Evolutionary conservation across 2,329 filamentous ascomycete species (phyloP).

Genomic region (Epichloe sp.): DNA sequence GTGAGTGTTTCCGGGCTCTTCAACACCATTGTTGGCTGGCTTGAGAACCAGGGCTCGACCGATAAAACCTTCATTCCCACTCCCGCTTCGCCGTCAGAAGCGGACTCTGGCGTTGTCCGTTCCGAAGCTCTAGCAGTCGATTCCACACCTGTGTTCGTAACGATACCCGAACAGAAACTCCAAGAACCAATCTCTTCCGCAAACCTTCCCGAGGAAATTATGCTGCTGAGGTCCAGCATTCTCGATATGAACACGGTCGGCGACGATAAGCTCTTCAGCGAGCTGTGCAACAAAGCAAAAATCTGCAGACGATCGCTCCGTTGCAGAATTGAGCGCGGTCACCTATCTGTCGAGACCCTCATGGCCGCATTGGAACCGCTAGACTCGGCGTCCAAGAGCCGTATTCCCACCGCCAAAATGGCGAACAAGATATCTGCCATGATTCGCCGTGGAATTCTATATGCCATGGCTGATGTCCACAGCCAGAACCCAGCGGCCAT

Average conservation of each 20-base stretch:
- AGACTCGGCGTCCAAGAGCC: slow-evolving; percentile 7
- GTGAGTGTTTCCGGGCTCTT: slow-evolving; percentile 11
- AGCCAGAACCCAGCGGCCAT: not conserved
- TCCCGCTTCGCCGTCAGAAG: not conserved
- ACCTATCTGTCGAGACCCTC: slow-evolving; percentile 7
- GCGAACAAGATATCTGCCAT: slow-evolving; percentile 9
- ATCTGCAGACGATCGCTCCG: slow-evolving; percentile 8
- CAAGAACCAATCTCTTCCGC: not conserved
- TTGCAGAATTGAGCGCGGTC: slow-evolving; percentile 6
- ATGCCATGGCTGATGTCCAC: slow-evolving; percentile 7
- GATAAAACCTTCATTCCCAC: slow-evolving; percentile 10
- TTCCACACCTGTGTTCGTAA: not conserved
- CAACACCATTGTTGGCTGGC: slow-evolving; percentile 17
- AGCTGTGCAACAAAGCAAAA: not conserved
- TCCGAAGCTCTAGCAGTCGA: slow-evolving; percentile 4
- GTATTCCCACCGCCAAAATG: slow-evolving; percentile 5
- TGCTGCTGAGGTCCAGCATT: slow-evolving; percentile 7
- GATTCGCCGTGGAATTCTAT: slow-evolving; percentile 10
- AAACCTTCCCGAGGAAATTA: slow-evolving; percentile 7
- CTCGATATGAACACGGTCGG: not conserved
- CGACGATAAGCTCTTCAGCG: slow-evolving; percentile 5
- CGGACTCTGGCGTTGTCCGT: not conserved
- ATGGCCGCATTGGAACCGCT: slow-evolving; percentile 9
- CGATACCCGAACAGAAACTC: not conserved
- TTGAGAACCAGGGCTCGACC: slow-evolving; percentile 11